Conservation (phyloP, 768 basidiomycete species). For the Leucosporidium scottii region DNA sequence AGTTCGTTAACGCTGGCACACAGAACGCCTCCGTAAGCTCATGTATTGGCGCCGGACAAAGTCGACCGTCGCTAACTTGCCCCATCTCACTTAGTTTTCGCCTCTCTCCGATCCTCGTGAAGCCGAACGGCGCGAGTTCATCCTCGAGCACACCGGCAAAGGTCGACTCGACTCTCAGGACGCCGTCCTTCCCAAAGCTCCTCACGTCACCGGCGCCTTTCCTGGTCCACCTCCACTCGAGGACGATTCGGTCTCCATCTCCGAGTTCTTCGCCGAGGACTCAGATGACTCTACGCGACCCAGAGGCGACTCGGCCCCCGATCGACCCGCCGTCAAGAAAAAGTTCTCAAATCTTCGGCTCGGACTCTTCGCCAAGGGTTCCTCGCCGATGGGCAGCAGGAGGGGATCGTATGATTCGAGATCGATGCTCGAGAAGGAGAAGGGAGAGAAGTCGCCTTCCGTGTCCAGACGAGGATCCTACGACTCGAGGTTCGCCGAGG, state of each 20-base stretch:
- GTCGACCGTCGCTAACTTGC: no score
- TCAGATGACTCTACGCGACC: neutral
- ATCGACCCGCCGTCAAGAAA: neutral
- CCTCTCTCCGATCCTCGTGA: neutral
- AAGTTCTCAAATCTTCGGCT: constrained; percentile 5
- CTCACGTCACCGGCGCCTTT: constrained; percentile 4
- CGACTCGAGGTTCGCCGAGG: neutral
- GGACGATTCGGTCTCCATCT: constrained; percentile 11
- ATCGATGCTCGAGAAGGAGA: neutral
- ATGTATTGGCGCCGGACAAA: neutral
- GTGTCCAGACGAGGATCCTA: constrained; percentile 13
- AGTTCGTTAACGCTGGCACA: neutral
- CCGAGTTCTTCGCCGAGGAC: constrained; percentile 28
- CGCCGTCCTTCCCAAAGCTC: constrained; percentile 13
- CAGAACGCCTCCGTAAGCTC: neutral
- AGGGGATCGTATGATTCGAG: no score
- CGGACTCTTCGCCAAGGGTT: neutral
- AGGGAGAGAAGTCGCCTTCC: neutral
- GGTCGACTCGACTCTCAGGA: constrained; percentile 36
- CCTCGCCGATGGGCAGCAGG: no score
- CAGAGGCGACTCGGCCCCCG: neutral
- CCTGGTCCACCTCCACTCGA: neutral
- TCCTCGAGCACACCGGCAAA: constrained; percentile 31
- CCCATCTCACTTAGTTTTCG: no score
- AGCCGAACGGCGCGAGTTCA: constrained; percentile 24